phyloP scores from a whole-genome alignment of 1,284 basidiomycete species.

The Ceratobasidium sp. region DNA sequence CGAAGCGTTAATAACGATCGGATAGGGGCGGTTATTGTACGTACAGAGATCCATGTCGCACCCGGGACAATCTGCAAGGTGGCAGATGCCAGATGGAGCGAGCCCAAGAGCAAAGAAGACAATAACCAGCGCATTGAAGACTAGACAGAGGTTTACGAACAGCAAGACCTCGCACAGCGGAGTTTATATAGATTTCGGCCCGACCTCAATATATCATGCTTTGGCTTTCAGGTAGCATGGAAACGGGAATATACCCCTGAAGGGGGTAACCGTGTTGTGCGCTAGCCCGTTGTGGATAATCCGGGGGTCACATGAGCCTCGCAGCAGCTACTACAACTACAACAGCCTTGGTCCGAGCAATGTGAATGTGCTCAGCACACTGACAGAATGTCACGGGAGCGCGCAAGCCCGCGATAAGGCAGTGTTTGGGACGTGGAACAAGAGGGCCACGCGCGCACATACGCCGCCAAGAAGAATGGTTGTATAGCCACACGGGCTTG shows the following conservation, averaged over 20 bases:
- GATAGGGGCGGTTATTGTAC: not conserved
- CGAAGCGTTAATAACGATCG: not conserved
- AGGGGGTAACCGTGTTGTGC: slow-evolving; percentile 23
- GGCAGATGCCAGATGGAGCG: slow-evolving; percentile 27
- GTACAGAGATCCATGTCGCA: slow-evolving; percentile 47
- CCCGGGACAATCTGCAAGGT: slow-evolving; percentile 47
- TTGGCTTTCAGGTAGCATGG: not conserved
- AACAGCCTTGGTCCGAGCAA: slow-evolving; percentile 1
- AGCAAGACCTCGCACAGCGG: not conserved
- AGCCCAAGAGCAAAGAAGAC: slow-evolving; percentile 7
- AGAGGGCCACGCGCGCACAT: too few species aligned
- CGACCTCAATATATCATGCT: not conserved
- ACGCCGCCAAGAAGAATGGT: too few species aligned
- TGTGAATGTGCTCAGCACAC: not conserved
- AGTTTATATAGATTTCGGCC: slow-evolving; percentile 5
- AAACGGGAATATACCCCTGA: slow-evolving; percentile 23
- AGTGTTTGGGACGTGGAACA: too few species aligned
- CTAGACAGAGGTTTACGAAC: not conserved
- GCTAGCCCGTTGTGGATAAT: not conserved
- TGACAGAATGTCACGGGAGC: slow-evolving; percentile 25
- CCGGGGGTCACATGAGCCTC: not conserved
- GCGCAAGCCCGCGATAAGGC: slow-evolving; percentile 18
- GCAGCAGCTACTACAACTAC: slow-evolving; percentile 11
- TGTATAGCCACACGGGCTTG: too few species aligned
- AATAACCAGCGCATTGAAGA: slow-evolving; percentile 22